Evolutionary conservation across 1,284 basidiomycete species (phyloP), one percentile per base, ranked within the genome.

Genomic region (Trametes pubescens): DNA sequence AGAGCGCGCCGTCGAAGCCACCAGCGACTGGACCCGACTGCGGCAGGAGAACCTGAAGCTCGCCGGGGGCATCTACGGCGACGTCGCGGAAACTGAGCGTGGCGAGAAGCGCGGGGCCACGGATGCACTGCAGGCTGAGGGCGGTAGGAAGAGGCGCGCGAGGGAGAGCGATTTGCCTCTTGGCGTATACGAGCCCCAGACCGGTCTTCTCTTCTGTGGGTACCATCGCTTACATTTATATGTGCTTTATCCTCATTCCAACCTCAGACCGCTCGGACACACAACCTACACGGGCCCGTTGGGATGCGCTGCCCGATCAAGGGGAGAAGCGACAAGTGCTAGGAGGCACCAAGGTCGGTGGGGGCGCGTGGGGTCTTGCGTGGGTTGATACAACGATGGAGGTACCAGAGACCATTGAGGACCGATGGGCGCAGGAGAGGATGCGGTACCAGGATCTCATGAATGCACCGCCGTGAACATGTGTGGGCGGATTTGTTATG

Each of bases 351-450:
- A 91, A 91, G 74, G 84, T 84, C 2, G 91, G 91, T 2, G 88
- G 89, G 66, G 86, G 85, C 0, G 91, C 89, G 2, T 94, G 92
- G 92, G 90, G 83, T 0, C 76, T 94, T 44, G 89, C 90, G 6
- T 91, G 89, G 84, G 80, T 93, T 24, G 92, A 93, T 71, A 92
- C 89, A 0, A 78, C 86, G 54, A 86, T 93, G 83, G 86, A 91
- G 47, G 46, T 65, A 2, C 66, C 69, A 11, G 59, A 65, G 26
- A 67, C 69, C 10, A 64, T 64, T 5, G 66, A 63, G 34, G 70
- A 69, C 44, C 51, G 56, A 16, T 62, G 65, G 63, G 62, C 64
- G 18, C 48, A 60, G 24, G 65, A 63, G 44, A 54, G 70, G 22
- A 66, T 38, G 52, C 65, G 59, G 18, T 71, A 68, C 43, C 64